Conservation (phyloP, 768 basidiomycete genomes). For the Ramaria sp. region DNA sequence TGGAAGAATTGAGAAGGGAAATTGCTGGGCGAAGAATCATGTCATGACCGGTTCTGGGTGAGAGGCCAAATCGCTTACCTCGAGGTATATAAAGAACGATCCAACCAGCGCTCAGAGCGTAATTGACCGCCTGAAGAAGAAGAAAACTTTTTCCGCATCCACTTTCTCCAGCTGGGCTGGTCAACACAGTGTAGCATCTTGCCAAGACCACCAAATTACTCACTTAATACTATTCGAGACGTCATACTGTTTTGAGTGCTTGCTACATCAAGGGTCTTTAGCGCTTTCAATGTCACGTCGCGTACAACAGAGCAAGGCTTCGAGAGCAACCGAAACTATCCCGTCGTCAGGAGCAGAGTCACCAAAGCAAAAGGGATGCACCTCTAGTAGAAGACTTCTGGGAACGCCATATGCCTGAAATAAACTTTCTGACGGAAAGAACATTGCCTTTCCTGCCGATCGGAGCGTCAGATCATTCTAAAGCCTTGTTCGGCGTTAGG, state of each 20-base stretch:
- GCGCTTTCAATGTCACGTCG: slow-evolving; percentile 46
- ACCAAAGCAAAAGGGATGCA: slow-evolving; percentile 22
- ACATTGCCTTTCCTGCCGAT: slow-evolving; percentile 1
- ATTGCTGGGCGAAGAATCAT: slow-evolving; percentile 26
- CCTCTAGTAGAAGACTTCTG: slow-evolving; percentile 59
- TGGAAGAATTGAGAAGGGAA: slow-evolving; percentile 64
- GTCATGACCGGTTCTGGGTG: slow-evolving; percentile 18
- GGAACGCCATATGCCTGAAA: slow-evolving; percentile 66
- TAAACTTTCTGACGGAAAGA: slow-evolving; percentile 13
- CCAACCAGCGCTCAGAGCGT: slow-evolving; percentile 57
- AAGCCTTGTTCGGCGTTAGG: not conserved
- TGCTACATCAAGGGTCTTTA: slow-evolving; percentile 43
- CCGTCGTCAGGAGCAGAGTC: not conserved
- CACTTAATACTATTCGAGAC: slow-evolving; percentile 56
- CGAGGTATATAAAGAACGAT: slow-evolving; percentile 79
- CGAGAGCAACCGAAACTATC: slow-evolving; percentile 58
- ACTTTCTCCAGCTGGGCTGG: slow-evolving; percentile 47
- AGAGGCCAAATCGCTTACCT: slow-evolving; percentile 32
- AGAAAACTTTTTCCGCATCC: slow-evolving; percentile 79
- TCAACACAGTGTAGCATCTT: not conserved
- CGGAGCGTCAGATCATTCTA: slow-evolving; percentile 27
- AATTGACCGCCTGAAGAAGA: slow-evolving; percentile 66
- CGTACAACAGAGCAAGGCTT: slow-evolving; percentile 66
- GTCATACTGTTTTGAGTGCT: slow-evolving; percentile 36
- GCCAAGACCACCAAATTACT: slow-evolving; percentile 18